Conservation (phyloP, 2,329 filamentous ascomycete species). For the Ascochyta clinopodiicola region DNA sequence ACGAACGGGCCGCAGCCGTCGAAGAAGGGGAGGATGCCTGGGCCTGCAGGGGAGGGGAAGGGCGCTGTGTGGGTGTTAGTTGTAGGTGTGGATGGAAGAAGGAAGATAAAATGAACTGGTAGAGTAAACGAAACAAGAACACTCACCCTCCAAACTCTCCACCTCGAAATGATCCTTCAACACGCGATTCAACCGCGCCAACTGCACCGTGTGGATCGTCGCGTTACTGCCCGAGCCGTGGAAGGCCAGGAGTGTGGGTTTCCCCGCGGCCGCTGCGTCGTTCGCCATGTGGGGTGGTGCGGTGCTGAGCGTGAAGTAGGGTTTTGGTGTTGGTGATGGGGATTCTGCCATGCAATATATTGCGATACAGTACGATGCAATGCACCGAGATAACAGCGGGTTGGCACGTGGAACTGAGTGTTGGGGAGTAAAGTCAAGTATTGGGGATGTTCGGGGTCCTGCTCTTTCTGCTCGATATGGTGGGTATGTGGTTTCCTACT, state of each 20-base stretch:
- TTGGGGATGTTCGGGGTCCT: no score
- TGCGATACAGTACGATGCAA: no score
- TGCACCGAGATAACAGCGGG: no score
- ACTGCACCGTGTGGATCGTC: constrained; percentile 42
- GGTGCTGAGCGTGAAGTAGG: constrained; percentile 5
- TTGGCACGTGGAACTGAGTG: no score
- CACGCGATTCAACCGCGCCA: constrained; percentile 36
- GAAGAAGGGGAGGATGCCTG: constrained; percentile 48
- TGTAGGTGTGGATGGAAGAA: neutral
- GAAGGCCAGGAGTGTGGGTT: constrained; percentile 45
- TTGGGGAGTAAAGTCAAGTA: no score
- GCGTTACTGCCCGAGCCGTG: constrained; percentile 46
- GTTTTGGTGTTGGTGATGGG: neutral
- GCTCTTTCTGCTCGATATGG: no score
- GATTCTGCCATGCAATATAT: neutral
- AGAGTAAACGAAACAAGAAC: neutral
- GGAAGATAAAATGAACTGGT: neutral
- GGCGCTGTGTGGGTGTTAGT: constrained; percentile 31
- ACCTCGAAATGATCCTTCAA: constrained; percentile 36
- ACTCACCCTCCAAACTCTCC: constrained; percentile 34
- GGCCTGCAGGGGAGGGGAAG: constrained; percentile 42
- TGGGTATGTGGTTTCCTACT: no score
- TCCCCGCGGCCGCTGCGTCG: constrained; percentile 7
- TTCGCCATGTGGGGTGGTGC: constrained; percentile 4
- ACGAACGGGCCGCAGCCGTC: constrained; percentile 47